These are phyloP conservation scores for Phytophthora rubi DNA, from an alignment of 352 stramenopile genomes.

Conservation along the genomic window DNA sequence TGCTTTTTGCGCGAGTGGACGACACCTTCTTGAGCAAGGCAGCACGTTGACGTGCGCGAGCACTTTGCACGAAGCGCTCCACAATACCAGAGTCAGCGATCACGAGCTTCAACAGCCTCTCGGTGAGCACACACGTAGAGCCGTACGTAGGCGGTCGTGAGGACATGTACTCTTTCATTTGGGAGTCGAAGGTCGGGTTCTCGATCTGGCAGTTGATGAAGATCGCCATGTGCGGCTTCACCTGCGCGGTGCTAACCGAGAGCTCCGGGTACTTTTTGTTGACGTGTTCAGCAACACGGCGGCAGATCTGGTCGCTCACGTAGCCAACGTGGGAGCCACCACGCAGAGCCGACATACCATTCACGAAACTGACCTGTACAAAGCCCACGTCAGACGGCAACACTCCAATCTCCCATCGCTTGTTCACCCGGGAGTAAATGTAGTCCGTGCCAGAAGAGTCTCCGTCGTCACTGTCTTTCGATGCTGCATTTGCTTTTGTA, in stretches of 20 bases:
- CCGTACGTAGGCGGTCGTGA: conserved; percentile 89
- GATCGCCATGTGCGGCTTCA: conserved; percentile 98
- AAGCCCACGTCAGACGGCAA: conserved; percentile 91
- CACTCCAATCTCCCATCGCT: conserved; percentile 97
- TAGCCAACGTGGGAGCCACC: conserved; percentile 97
- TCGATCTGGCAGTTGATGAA: conserved; percentile 99
- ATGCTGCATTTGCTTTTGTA: not conserved
- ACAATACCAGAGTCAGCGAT: conserved; percentile 95
- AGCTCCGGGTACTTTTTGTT: conserved; percentile 96
- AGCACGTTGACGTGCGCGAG: conserved; percentile 94
- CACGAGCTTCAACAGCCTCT: conserved; percentile 96
- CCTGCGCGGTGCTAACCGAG: conserved; percentile 92
- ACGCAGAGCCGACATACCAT: conserved; percentile 97
- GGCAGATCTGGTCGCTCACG: conserved; percentile 79
- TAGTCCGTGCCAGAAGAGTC: conserved; percentile 73
- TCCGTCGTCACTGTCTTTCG: conserved; percentile 52
- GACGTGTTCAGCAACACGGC: conserved; percentile 93
- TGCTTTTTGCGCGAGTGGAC: conserved; percentile 57
- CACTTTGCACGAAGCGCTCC: conserved; percentile 92
- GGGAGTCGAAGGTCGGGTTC: conserved; percentile 99
- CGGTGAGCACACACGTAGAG: conserved; percentile 92
- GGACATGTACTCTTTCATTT: conserved; percentile 99
- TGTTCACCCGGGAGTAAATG: conserved; percentile 94
- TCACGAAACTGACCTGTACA: conserved; percentile 99
- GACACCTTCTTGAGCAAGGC: conserved; percentile 94